Evolutionary conservation across 352 stramenopile genomes (phyloP), one percentile per base, ranked within the genome.

Genomic region (Phytophthora palmivora): DNA sequence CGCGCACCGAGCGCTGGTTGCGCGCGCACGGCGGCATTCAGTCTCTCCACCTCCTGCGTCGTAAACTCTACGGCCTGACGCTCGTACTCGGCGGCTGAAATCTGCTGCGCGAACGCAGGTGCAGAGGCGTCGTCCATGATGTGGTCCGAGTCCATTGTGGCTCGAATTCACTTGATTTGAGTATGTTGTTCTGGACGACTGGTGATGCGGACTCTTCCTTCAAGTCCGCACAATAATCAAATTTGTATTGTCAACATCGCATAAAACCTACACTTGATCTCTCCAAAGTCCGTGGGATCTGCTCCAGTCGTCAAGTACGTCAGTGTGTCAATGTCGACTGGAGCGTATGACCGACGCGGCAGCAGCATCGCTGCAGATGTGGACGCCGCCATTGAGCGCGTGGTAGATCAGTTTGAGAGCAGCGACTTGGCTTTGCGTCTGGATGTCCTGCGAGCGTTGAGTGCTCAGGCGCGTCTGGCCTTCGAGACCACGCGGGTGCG

Each of bases 1-100:
- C 77, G 78, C 26, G 64, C 68, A 41, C 80, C 82, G 14, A 92
- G 34, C 56, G 66, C 68, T 12, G 83, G 80, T 19, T 78, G 49
- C 22, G 63, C 59, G 24, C 83, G 80, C 65, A 92, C 83, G 12
- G 59, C 72, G 9, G 72, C 70, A 57, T 92, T 92, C 45, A 92
- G 74, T 26, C 76, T 76, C 70, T 86, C 55, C 42, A 92, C 78
- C 61, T 79, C 71, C 58, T 79, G 67, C 38, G 68, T 76, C 33
- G 83, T 92, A 70, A 80, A 90, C 50, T 90, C 83, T n/a, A 84
- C 67, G 6, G 83, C 78, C 58, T 92, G 67, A 11, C 72, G 80
- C 44, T 85, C 79, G 65, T 77, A 92, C 50, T 90, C 83, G 6
- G 63, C 61, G 18, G 48, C 42, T n/a, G 78, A 84, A 38, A 87